Conservation (phyloP, 768 basidiomycete genomes). For the Boletus pseudopeckii region DNA sequence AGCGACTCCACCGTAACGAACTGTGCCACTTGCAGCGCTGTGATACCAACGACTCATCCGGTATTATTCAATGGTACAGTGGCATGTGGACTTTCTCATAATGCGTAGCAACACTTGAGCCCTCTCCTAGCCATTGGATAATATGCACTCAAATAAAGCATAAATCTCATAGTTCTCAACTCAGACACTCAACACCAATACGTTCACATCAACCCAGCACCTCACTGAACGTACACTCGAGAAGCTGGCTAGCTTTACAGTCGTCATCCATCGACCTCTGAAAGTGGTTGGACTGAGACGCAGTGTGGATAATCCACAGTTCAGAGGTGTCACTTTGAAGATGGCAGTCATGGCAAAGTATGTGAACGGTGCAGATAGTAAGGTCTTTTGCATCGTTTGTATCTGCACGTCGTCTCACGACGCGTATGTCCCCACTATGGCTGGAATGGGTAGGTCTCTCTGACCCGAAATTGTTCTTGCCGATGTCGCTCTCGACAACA, state of each 20-base stretch:
- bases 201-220: slow-evolving; percentile 39
- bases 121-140: too few relatives aligned
- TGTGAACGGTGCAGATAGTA: slow-evolving; percentile 54
- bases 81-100: too few relatives aligned
- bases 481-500: too few relatives aligned
- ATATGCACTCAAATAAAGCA: too few relatives aligned
- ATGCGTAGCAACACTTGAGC: too few relatives aligned
- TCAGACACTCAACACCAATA: slow-evolving; percentile 44
- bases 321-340: slow-evolving; percentile 41
- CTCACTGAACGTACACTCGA: slow-evolving; percentile 41
- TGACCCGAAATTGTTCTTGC: slow-evolving; percentile 49
- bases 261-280: slow-evolving; percentile 36
- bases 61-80: too few relatives aligned
- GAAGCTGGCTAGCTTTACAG: slow-evolving; percentile 27
- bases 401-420: too few relatives aligned
- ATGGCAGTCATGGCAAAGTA: slow-evolving; percentile 44
- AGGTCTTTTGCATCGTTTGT: slow-evolving; percentile 13
- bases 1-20: too few relatives aligned
- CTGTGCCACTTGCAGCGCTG: too few relatives aligned
- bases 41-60: too few relatives aligned
- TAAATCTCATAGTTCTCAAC: neutral
- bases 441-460: slow-evolving; percentile 42
- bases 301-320: slow-evolving; percentile 24
- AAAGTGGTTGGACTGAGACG: slow-evolving; percentile 39
- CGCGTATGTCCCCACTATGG: slow-evolving; percentile 39